Evolutionary conservation across 2,329 filamentous ascomycete species (phyloP).

Genomic region (Paecilomyces variotii): DNA sequence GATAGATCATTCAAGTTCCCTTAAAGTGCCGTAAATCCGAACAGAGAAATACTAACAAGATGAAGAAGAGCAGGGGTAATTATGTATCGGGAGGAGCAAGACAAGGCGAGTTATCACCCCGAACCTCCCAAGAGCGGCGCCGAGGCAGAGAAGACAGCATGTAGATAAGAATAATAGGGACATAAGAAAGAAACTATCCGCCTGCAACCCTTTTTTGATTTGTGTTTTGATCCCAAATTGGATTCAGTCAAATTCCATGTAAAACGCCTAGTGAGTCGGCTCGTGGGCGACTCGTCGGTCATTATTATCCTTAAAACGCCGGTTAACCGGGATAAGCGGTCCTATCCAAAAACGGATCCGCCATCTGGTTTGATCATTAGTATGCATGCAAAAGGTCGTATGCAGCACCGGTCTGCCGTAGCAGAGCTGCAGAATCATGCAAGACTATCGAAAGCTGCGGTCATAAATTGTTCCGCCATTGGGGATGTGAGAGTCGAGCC

Average conservation of each 20-base stretch:
- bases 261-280: neutral
- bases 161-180: neutral
- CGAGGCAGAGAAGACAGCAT: neutral
- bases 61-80: neutral
- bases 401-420: neutral
- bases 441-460: constrained; percentile 10
- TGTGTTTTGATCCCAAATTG: neutral
- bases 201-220: neutral
- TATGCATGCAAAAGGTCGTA: neutral
- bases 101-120: neutral
- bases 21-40: neutral
- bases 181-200: neutral
- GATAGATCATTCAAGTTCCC: neutral
- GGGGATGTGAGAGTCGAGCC: constrained; percentile 15
- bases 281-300: neutral
- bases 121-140: neutral
- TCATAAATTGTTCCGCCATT: constrained; percentile 14
- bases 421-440: neutral
- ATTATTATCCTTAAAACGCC: neutral
- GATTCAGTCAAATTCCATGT: neutral
- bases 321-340: neutral
- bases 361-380: neutral
- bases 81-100: neutral
- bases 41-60: neutral
- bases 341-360: neutral